phyloP scores from a whole-genome alignment of 495 filamentous ascomycete genomes.

The Daldinia concentrica region DNA sequence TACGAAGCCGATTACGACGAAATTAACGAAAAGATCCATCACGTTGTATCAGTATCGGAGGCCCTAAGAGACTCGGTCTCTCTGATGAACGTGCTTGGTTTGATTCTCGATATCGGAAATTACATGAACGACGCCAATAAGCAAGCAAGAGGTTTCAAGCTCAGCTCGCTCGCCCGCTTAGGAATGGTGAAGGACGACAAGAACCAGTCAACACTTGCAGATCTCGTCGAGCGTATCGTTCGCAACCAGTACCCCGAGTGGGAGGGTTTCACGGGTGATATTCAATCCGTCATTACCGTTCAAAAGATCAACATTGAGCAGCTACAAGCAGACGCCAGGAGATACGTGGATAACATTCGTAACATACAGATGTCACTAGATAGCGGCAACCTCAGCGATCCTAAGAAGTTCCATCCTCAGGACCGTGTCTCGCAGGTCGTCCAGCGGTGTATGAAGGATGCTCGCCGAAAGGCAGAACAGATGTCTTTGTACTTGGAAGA shows the following conservation, averaged over 20 bases:
- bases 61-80: slow-evolving; percentile 88
- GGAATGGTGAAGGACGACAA: slow-evolving; percentile 99
- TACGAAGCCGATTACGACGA: slow-evolving; percentile 94
- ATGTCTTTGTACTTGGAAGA: slow-evolving; percentile 93
- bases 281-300: slow-evolving; percentile 77
- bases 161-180: slow-evolving; percentile 90
- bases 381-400: slow-evolving; percentile 91
- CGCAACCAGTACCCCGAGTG: slow-evolving; percentile 95
- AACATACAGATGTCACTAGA: slow-evolving; percentile 93
- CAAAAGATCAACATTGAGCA: slow-evolving; percentile 98
- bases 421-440: slow-evolving; percentile 93
- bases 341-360: slow-evolving; percentile 92
- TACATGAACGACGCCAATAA: slow-evolving; percentile 99
- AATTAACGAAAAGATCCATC: slow-evolving; percentile 78
- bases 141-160: slow-evolving; percentile 96
- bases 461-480: slow-evolving; percentile 93
- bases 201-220: slow-evolving; percentile 95
- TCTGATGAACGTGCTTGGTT: slow-evolving; percentile 92
- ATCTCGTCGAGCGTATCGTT: slow-evolving; percentile 97
- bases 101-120: slow-evolving; percentile 97
- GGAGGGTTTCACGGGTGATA: slow-evolving; percentile 88
- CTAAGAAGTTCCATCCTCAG: slow-evolving; percentile 97
- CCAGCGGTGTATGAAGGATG: slow-evolving; percentile 95
- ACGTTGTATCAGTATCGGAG: slow-evolving; percentile 87
- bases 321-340: slow-evolving; percentile 86